Evolutionary conservation across 2,329 filamentous ascomycete species (phyloP).

Genomic region (Rutstroemia sydowiana): DNA sequence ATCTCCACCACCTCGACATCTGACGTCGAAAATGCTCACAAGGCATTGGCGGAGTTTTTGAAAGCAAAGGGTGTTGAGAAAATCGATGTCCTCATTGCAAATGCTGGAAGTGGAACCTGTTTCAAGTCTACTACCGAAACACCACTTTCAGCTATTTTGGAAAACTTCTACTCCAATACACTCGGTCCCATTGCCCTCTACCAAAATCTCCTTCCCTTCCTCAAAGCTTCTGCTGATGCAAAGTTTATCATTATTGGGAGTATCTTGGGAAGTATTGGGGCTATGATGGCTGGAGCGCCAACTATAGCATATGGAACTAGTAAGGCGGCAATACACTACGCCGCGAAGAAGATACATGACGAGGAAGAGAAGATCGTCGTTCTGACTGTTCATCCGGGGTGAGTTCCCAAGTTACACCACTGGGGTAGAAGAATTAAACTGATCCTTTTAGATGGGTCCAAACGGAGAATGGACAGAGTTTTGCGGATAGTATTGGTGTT

Average conservation of each 20-base stretch:
- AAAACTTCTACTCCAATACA: constrained; percentile 38
- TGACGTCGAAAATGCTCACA: neutral
- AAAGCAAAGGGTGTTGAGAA: constrained; percentile 29
- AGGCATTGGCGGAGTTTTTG: constrained; percentile 10
- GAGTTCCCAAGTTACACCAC: neutral
- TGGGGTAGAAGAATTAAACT: neutral
- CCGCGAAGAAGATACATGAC: constrained; percentile 32
- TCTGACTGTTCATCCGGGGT: constrained; percentile 28
- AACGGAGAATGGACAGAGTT: constrained; percentile 36
- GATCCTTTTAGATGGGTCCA: constrained; percentile 29
- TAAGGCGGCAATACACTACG: constrained; percentile 35
- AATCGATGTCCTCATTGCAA: constrained; percentile 44
- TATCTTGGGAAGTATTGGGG: constrained; percentile 21
- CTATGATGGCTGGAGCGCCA: constrained; percentile 15
- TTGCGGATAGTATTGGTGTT: constrained; percentile 29
- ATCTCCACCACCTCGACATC: constrained; percentile 23
- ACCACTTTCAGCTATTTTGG: constrained; percentile 31
- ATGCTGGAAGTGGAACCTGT: constrained; percentile 37
- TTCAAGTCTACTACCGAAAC: constrained; percentile 29
- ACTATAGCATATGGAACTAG: constrained; percentile 35
- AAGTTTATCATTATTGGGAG: constrained; percentile 35
- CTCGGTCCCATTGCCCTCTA: constrained; percentile 37
- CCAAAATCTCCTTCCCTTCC: constrained; percentile 36
- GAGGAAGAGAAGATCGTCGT: constrained; percentile 31
- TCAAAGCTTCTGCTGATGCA: constrained; percentile 29